Percentiles rank a stretch among this genome's conserved stretches.
These are phyloP conservation scores for Aspergillus piperis DNA, from an alignment of 2,329 filamentous ascomycete species.

Conservation along the genomic window DNA sequence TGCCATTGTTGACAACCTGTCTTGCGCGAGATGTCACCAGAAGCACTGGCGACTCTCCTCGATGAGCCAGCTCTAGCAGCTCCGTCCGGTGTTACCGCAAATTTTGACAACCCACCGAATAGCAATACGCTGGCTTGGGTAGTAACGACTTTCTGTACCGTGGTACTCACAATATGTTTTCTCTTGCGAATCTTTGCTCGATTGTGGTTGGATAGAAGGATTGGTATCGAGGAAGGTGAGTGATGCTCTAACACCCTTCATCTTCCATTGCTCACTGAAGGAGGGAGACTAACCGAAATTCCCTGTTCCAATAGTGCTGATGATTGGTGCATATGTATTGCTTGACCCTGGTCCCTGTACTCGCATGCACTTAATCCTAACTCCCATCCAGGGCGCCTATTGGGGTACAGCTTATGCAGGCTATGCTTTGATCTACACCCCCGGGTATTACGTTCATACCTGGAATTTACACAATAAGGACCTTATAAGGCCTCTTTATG, in stretches of 20 bases:
- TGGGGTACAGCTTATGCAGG: conserved; percentile 23
- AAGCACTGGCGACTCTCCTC: conserved; percentile 4
- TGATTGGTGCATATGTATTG: conserved; percentile 14
- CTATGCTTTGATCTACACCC: conserved; percentile 19
- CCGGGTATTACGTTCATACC: conserved; percentile 24
- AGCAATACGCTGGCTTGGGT: conserved; percentile 22
- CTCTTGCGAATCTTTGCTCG: conserved; percentile 20
- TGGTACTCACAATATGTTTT: conserved; percentile 21
- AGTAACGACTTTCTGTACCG: conserved; percentile 23
- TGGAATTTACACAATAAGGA: conserved; percentile 23
- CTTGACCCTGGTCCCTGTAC: not conserved
- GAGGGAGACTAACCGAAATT: not conserved
- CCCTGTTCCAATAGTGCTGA: conserved; percentile 3
- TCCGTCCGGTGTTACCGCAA: conserved; percentile 21
- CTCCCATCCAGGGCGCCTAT: conserved; percentile 19
- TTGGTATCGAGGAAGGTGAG: conserved; percentile 25
- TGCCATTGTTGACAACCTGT: not conserved
- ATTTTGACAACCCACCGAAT: conserved; percentile 26
- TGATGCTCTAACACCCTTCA: not conserved
- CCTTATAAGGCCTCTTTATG: conserved; percentile 19
- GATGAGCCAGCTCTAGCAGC: conserved; percentile 20
- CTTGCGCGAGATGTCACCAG: conserved; percentile 4
- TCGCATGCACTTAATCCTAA: not conserved
- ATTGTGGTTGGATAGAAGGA: conserved; percentile 20
- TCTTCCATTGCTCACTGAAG: not conserved